Conservation (phyloP, 768 basidiomycete genomes). For the Hypsizygus marmoreus region DNA sequence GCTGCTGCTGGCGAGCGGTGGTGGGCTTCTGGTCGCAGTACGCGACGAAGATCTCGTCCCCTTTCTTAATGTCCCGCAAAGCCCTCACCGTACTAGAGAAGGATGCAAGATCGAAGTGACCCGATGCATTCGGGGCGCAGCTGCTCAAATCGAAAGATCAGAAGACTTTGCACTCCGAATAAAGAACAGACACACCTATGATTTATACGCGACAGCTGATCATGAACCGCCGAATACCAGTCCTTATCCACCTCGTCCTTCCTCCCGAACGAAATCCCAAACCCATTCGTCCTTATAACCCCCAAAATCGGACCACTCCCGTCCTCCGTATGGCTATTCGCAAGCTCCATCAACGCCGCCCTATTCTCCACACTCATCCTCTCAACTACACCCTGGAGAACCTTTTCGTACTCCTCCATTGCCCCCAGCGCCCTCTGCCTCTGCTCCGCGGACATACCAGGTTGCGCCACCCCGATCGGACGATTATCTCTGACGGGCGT, state of each 20-base stretch:
- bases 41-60: slow-evolving; percentile 33
- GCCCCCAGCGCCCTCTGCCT: neutral
- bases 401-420: slow-evolving; percentile 10
- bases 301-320: slow-evolving; percentile 30
- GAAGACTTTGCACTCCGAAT: no score
- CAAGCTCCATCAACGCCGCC: slow-evolving; percentile 23
- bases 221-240: no score
- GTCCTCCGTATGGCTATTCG: slow-evolving; percentile 29
- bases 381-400: slow-evolving; percentile 13
- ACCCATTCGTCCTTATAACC: slow-evolving; percentile 28
- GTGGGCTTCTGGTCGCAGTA: slow-evolving; percentile 21
- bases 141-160: slow-evolving; percentile 18
- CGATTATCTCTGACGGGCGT: slow-evolving; percentile 8
- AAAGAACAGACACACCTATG: slow-evolving; percentile 1
- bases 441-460: no score
- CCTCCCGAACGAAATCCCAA: slow-evolving; percentile 13
- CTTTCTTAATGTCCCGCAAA: slow-evolving; percentile 26
- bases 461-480: neutral
- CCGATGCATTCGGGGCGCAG: slow-evolving; percentile 23
- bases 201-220: neutral
- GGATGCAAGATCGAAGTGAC: slow-evolving; percentile 22
- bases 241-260: no score
- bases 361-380: slow-evolving; percentile 22
- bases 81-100: slow-evolving; percentile 32
- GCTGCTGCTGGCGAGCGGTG: slow-evolving; percentile 24